Percentiles rank a stretch among this genome's conserved stretches.
Evolutionary conservation across 495 filamentous ascomycete species (phyloP).

Genomic region (Physcia stellaris): DNA sequence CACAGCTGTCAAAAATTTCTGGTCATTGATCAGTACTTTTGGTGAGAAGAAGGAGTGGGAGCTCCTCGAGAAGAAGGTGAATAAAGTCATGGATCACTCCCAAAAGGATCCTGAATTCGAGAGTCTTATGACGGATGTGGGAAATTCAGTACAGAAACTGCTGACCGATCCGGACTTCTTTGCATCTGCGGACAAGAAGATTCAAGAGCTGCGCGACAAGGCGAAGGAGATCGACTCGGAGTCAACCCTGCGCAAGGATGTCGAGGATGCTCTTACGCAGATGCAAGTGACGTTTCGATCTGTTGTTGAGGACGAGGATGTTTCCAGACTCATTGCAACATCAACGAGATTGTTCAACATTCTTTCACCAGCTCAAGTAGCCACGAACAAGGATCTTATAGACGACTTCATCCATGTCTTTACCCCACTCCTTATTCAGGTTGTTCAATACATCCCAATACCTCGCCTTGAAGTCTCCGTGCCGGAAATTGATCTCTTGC

Average conservation of each 20-base stretch:
- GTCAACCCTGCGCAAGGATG: slow-evolving; percentile 53
- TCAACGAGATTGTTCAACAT: slow-evolving; percentile 49
- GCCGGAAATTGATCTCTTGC: slow-evolving; percentile 67
- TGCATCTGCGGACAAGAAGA: slow-evolving; percentile 52
- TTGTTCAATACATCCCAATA: slow-evolving; percentile 76
- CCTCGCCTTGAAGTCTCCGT: slow-evolving; percentile 73
- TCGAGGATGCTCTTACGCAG: slow-evolving; percentile 61
- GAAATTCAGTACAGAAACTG: slow-evolving; percentile 60
- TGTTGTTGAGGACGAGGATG: slow-evolving; percentile 52
- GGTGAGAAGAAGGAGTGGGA: slow-evolving; percentile 67
- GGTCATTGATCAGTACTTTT: slow-evolving; percentile 63
- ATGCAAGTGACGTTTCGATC: slow-evolving; percentile 50
- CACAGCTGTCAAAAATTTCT: slow-evolving; percentile 61
- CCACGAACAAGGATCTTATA: slow-evolving; percentile 54
- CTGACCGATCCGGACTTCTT: slow-evolving; percentile 80
- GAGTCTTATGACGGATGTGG: slow-evolving; percentile 53
- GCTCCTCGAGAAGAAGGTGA: slow-evolving; percentile 47
- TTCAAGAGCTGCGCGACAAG: slow-evolving; percentile 56
- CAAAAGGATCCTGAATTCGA: slow-evolving; percentile 77
- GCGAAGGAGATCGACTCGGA: slow-evolving; percentile 48
- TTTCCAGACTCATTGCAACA: slow-evolving; percentile 52
- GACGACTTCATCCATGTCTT: slow-evolving; percentile 63
- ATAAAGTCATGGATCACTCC: slow-evolving; percentile 58
- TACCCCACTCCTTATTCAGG: slow-evolving; percentile 60
- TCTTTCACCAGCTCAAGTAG: slow-evolving; percentile 43